phyloP scores from a whole-genome alignment of 225 moss, liverwort and hornwort species.

The Sphagnum tenellum region DNA sequence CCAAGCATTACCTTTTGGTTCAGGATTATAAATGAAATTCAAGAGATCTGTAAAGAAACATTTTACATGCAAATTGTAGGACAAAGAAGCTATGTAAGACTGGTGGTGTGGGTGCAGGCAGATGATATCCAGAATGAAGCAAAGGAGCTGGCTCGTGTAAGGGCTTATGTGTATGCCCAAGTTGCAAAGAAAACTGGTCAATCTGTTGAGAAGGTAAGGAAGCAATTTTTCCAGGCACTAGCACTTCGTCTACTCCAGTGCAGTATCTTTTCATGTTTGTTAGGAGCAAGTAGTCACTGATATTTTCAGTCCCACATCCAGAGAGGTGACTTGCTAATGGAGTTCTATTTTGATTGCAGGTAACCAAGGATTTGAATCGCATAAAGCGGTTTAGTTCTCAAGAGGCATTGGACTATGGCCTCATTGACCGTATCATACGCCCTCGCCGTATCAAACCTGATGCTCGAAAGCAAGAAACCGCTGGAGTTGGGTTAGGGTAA shows the following conservation, averaged over 20 bases:
- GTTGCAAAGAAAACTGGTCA: constrained; percentile 87
- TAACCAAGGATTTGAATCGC: constrained; percentile 91
- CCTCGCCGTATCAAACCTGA: constrained; percentile 65
- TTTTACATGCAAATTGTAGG: no score
- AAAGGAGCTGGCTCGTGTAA: constrained; percentile 81
- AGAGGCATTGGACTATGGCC: constrained; percentile 95
- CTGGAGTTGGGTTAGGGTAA: constrained; percentile 41
- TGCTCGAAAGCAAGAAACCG: constrained; percentile 27
- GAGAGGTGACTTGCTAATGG: no score
- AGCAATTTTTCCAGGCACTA: no score
- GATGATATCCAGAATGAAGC: constrained; percentile 99
- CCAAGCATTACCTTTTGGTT: no score
- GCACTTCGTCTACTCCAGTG: no score
- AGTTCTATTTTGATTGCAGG: constrained; percentile 28
- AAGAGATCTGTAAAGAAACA: no score
- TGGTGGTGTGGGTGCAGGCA: constrained; percentile 33
- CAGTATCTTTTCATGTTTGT: no score
- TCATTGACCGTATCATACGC: constrained; percentile 88
- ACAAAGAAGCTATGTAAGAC: no score
- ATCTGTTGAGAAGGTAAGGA: constrained; percentile 71
- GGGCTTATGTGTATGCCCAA: constrained; percentile 82
- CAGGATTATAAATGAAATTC: no score
- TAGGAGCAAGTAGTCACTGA: no score
- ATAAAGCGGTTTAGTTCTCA: constrained; percentile 96
- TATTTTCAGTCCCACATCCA: no score